Evolutionary conservation across 164 flowering plant genomes (phyloP), one percentile per base, ranked within the genome.

Genomic region (Brasenia schreberi): DNA sequence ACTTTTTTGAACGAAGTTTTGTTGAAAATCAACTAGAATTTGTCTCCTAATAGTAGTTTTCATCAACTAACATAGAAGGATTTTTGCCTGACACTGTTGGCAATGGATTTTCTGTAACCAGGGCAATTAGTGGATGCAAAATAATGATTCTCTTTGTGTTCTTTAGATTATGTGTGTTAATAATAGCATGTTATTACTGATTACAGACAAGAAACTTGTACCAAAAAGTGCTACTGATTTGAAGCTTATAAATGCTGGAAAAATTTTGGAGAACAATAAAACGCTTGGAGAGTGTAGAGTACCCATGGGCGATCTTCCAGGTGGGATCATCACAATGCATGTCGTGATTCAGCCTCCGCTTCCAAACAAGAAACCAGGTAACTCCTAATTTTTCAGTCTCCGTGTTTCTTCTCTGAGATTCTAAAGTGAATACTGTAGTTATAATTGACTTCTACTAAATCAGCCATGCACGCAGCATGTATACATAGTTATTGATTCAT

Each of bases 211-310:
- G 77, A 68, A 78, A 56, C 63, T 72, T 52, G 63, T 68, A 17
- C 88, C 88, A 16, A 84, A 74, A 73, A 72, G 83, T 0, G 75
- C 66, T 19, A 80, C 66, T 73, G 88, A 82, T 76, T 67, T 84
- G 74, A 82, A 84, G 66, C 78, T 84, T 63, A 82, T 84, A 58
- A 77, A 84, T 71, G 78, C 84, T 68, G 88, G 88, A 63, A 85
- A 77, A 71, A 65, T 87, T 43, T 76, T 87, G 79, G 92, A 87
- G 72, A 83, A 87, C 64, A 74, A 65, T 59, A 87, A 77, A 68
- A 87, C 87, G 11, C 84, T 87, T 68, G 81, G 81, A 1, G 89
- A 85, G 66, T 83, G 82, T 39, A 79, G 75, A 75, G 62, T 78
- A 62, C 70, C 73, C 9, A 63, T 73, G 59, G 77, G 82, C 7